Evolutionary conservation across 176 grass and related monocot species (phyloP), one percentile per base, ranked within the genome.

Genomic region (Musa beccarii): DNA sequence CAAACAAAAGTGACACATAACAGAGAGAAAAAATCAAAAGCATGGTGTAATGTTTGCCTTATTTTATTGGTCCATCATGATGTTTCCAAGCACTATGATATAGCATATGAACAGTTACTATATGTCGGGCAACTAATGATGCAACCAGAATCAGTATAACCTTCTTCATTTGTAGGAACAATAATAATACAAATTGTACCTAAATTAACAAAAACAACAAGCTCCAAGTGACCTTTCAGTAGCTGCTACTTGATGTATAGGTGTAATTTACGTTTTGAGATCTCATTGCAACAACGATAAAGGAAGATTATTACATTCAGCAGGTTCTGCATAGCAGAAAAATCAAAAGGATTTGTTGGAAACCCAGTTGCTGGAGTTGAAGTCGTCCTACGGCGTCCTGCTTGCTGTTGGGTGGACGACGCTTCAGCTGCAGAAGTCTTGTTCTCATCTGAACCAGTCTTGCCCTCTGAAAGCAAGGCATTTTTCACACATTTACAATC

Each of bases 241-340:
- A 52, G 28, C 2, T 49, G 16, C 8, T 3, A 49, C 63, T 73
- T 54, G 63, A 79, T 54, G 20, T 29, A 64, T 74, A 0, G 28
- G 11, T 25, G 24, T 2, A 49, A 72, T 26, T 19, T 61, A 15
- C 24, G 26, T 12, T 23, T 72, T 20, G 50, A 72, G 63, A 15
- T 73, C 24, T 62, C 52, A 68, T 29, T 54, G 0, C 17, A 69
- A 29, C 1, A 11, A 69, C 49, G 13, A 51, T 25, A 53, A 66
- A 1, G 8, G 43, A 20, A 84, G 12, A 43, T 75, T 69, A 74
- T 63, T 97, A 97, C 94, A 82, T 86, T 89, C 73, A 98, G 86
- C 64, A 98, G 71, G 54, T 85, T 87, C 74, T 72, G 90, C 84
- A 98, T 90, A 70, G 90, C 71, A 17, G 90, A 98, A 81, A 98